phyloP scores from a whole-genome alignment of 306 rosid genomes.

The Pachyrhizus erosus region DNA sequence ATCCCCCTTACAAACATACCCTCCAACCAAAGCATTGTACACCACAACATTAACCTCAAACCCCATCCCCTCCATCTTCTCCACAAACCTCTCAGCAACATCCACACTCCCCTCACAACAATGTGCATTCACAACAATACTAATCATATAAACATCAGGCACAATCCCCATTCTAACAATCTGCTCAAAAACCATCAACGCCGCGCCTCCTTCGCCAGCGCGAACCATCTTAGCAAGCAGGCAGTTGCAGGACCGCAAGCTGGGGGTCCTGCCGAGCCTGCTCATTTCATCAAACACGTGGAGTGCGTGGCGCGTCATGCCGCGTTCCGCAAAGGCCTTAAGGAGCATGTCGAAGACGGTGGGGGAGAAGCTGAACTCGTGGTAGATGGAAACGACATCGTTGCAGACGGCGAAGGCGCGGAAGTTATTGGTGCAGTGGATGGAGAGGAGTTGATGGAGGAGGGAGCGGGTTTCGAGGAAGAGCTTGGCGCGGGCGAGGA shows the following conservation, averaged over 20 bases:
- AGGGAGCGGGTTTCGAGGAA: constrained; percentile 58
- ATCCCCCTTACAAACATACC: constrained; percentile 66
- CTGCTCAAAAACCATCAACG: constrained; percentile 67
- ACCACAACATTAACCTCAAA: constrained; percentile 67
- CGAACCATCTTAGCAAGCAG: constrained; percentile 69
- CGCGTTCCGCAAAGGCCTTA: constrained; percentile 65
- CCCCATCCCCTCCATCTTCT: constrained; percentile 67
- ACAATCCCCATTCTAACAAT: constrained; percentile 55
- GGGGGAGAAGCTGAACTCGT: constrained; percentile 64
- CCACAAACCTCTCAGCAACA: constrained; percentile 51
- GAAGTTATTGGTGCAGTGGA: constrained; percentile 58
- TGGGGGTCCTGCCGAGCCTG: constrained; percentile 59
- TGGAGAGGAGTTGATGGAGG: constrained; percentile 50
- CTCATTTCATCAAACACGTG: constrained; percentile 81
- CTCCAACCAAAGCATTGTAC: constrained; percentile 76
- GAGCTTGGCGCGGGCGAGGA: constrained; percentile 72
- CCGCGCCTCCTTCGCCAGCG: constrained; percentile 48
- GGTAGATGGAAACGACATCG: constrained; percentile 55
- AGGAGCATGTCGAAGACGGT: constrained; percentile 75
- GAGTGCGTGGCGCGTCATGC: constrained; percentile 66
- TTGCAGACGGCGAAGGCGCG: constrained; percentile 49
- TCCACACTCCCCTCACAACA: constrained; percentile 65
- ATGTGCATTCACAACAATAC: constrained; percentile 72
- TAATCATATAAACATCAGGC: constrained; percentile 69
- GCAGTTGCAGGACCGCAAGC: constrained; percentile 76